Evolutionary conservation across 306 rosid species (phyloP), one percentile per base, ranked within the genome.

Genomic region (Dalbergia cochinchinensis): DNA sequence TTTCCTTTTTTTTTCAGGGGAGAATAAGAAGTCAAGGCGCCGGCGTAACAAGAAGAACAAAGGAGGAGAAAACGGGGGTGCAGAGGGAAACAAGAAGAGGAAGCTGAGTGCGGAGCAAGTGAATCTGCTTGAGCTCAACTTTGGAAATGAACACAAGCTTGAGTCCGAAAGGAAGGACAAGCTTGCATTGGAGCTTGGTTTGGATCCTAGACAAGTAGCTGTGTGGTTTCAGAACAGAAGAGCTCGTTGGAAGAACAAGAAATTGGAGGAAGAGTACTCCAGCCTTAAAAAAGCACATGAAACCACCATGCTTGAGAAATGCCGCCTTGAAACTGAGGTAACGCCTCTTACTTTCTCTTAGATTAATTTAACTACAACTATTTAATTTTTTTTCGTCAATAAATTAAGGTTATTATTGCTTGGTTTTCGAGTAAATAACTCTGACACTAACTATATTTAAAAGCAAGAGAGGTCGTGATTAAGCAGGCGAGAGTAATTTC

Each of bases 201-300:
- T 96, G 18, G 99, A 96, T 71, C 96, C 99, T 0, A 87, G 99
- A 2, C 98, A 93, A 62, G 99, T 96, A 2, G 97, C 99, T 0
- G 96, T 96, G 7, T 96, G 99, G 99, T 96, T 96, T 18, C 99
- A 96, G 60, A 96, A 96, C 78, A 88, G 99, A 12, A 83, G 98
- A 77, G 98, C 97, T 4, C 92, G 98, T 0, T 96, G 99, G 99
- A 96, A 89, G 99, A 96, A 86, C 89, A 91, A 91, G 82, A 96
- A 91, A 72, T 53, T 96, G 45, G 98, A 96, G 77, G 92, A 93
- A 58, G 97, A 90, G 77, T 93, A 88, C 89, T 85, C 93, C 3
- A 81, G 0, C 68, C 87, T 96, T 12, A 90, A 90, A 74, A 89
- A 83, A 80, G 4, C 59, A 10, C 89, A 93, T 3, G 97, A 96